These are phyloP conservation scores for Hymenoscyphus scutula DNA, from an alignment of 2,329 filamentous ascomycete genomes.

Conservation along the genomic window DNA sequence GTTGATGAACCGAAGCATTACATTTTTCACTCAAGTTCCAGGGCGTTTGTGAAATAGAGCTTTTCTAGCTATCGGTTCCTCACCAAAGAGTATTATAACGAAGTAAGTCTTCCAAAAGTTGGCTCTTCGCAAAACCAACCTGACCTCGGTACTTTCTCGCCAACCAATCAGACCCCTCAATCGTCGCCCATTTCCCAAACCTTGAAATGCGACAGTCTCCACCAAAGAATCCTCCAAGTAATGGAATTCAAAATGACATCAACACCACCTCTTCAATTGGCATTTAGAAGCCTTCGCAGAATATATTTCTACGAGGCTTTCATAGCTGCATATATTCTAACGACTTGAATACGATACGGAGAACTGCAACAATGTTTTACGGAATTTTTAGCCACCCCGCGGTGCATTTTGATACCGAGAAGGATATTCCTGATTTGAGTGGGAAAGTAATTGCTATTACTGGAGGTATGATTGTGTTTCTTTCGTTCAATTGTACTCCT, in stretches of 20 bases:
- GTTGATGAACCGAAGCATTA: too few species aligned
- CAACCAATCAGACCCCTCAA: not conserved
- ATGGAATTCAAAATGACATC: not conserved
- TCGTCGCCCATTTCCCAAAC: not conserved
- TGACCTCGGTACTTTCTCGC: not conserved
- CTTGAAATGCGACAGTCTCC: not conserved
- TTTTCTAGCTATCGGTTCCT: too few species aligned
- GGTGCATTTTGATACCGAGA: constrained; percentile 19
- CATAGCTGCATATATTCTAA: not conserved
- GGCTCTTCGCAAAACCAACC: not conserved
- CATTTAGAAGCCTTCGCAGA: not conserved
- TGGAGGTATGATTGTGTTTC: constrained; percentile 35
- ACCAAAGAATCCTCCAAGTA: not conserved
- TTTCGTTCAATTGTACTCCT: not conserved
- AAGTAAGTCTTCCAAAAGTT: too few species aligned
- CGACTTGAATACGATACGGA: not conserved
- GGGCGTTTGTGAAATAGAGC: too few species aligned
- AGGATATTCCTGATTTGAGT: constrained; percentile 39
- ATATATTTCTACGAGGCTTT: not conserved
- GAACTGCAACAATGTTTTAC: not conserved
- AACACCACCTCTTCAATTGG: not conserved
- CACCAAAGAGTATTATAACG: too few species aligned
- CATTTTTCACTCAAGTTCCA: too few species aligned
- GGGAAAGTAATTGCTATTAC: constrained; percentile 48
- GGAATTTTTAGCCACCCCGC: not conserved